Conservation (phyloP, 129 eudicot genomes). For the Calendula officinalis region DNA sequence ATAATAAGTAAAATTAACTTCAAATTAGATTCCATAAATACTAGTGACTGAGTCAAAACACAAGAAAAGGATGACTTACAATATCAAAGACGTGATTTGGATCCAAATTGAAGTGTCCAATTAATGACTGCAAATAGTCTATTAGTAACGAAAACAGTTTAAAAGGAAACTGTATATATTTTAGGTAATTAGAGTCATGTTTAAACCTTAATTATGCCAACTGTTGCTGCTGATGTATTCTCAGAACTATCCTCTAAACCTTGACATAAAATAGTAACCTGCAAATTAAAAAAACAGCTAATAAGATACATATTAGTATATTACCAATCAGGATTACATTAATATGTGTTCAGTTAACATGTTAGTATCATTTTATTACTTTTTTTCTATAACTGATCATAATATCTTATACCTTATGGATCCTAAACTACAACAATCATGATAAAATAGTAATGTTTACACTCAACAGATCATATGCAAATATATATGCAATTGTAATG, state of each 20-base stretch:
- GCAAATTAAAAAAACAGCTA: slow-evolving; percentile 20
- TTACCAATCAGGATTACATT: neutral
- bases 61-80: slow-evolving; percentile 48
- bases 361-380: neutral
- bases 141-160: slow-evolving; percentile 20
- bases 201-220: slow-evolving; percentile 93
- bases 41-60: neutral
- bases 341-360: neutral
- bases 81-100: slow-evolving; percentile 99
- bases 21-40: no score
- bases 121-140: slow-evolving; percentile 70
- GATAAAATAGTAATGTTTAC: no score
- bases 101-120: slow-evolving; percentile 98
- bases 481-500: no score
- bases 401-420: no score
- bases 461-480: no score
- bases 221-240: slow-evolving; percentile 75
- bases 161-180: neutral
- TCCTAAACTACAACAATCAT: no score
- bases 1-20: no score
- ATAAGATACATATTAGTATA: no score
- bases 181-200: slow-evolving; percentile 6
- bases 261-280: slow-evolving; percentile 96
- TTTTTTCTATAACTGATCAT: neutral
- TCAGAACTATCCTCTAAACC: slow-evolving; percentile 60